These are phyloP conservation scores for Phyllosticta paracitricarpa DNA, from an alignment of 2,329 filamentous ascomycete genomes.

Conservation along the genomic window DNA sequence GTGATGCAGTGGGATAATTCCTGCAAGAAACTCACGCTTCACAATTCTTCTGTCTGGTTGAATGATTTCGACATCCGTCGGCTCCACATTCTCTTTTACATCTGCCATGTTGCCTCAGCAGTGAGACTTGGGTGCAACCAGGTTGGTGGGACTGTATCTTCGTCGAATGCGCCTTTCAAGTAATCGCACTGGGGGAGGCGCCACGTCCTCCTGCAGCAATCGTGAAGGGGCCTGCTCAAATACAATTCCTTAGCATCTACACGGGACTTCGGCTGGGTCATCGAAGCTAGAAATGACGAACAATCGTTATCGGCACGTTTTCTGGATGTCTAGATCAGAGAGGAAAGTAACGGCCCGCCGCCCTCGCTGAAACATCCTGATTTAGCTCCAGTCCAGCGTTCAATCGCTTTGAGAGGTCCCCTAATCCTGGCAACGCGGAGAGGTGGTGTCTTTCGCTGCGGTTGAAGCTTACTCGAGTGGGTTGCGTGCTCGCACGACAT, in stretches of 20 bases:
- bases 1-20: too few relatives aligned
- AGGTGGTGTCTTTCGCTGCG: neutral
- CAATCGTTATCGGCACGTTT: neutral
- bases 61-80: neutral
- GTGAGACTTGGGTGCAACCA: neutral
- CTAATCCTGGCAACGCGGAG: neutral
- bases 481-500: conserved; percentile 11
- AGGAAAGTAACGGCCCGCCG: neutral
- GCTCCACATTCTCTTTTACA: conserved; percentile 1
- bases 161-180: neutral
- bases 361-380: neutral
- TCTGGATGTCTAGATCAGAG: neutral
- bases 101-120: conserved; percentile 1
- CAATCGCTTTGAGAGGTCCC: neutral
- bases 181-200: neutral
- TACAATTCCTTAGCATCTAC: neutral
- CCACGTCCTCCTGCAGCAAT: neutral
- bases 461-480: conserved; percentile 6
- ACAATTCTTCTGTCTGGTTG: neutral
- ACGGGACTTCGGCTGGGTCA: neutral
- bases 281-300: conserved; percentile 1
- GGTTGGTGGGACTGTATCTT: neutral
- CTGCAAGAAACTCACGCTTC: neutral
- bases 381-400: neutral
- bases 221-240: neutral